phyloP scores from a whole-genome alignment of 2,329 filamentous ascomycete genomes.

The Fusarium hainanense region DNA sequence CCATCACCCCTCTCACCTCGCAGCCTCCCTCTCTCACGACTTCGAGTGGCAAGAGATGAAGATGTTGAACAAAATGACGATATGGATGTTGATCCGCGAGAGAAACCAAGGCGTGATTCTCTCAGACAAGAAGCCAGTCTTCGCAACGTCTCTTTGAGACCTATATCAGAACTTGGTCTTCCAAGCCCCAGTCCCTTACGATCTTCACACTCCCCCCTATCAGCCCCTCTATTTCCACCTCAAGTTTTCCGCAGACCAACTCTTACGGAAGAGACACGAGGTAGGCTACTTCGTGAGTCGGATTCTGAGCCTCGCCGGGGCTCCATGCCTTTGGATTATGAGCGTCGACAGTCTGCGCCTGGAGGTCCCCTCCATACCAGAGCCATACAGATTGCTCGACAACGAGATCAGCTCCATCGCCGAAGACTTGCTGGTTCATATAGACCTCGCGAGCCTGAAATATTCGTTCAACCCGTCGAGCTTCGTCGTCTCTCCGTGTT shows the following conservation, averaged over 20 bases:
- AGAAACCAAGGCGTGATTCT: slow-evolving; percentile 13
- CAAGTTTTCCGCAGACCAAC: slow-evolving; percentile 18
- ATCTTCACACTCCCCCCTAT: slow-evolving; percentile 33
- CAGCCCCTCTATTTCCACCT: slow-evolving; percentile 32
- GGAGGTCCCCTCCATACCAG: slow-evolving; percentile 22
- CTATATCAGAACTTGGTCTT: slow-evolving; percentile 26
- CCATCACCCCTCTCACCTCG: slow-evolving; percentile 38
- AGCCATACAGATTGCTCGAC: slow-evolving; percentile 41
- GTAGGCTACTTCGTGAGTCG: slow-evolving; percentile 27
- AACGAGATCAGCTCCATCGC: slow-evolving; percentile 40
- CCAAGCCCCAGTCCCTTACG: slow-evolving; percentile 15
- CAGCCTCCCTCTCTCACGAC: slow-evolving; percentile 27
- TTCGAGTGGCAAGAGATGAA: slow-evolving; percentile 35
- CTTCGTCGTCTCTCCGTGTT: slow-evolving; percentile 38
- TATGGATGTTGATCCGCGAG: slow-evolving; percentile 27
- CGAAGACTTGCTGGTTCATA: slow-evolving; percentile 31
- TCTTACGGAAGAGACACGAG: slow-evolving; percentile 38
- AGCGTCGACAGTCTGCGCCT: slow-evolving; percentile 41
- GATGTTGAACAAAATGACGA: slow-evolving; percentile 34
- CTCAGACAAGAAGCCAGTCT: slow-evolving; percentile 18
- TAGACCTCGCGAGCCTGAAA: slow-evolving; percentile 32
- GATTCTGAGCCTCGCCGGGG: background rate
- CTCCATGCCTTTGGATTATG: background rate
- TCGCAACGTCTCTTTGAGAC: slow-evolving; percentile 27
- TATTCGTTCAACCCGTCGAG: slow-evolving; percentile 45